These are phyloP conservation scores for Solanum appendiculatum DNA, from an alignment of 257 asterid species.

Conservation along the genomic window DNA sequence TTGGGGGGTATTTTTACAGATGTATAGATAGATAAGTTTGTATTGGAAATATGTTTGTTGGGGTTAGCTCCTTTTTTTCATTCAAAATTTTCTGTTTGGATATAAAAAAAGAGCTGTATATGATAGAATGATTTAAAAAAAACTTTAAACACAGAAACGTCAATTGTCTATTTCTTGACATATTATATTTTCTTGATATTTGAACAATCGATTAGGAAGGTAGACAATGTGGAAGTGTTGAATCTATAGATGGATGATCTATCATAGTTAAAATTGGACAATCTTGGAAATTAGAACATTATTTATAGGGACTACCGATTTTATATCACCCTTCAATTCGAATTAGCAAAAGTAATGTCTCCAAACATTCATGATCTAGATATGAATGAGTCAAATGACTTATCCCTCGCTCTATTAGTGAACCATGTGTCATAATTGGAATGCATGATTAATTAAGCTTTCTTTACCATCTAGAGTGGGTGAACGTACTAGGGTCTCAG, in stretches of 20 bases:
- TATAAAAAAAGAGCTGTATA: background rate
- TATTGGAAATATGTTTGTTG: background rate
- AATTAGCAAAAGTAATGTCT: too few species aligned
- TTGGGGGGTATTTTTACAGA: background rate
- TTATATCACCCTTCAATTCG: too few species aligned
- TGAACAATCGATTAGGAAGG: background rate
- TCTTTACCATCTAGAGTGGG: too few species aligned
- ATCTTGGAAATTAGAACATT: conserved; percentile 17
- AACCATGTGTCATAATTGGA: background rate
- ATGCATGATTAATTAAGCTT: too few species aligned
- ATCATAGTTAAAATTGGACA: conserved; percentile 7
- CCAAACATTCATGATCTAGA: too few species aligned
- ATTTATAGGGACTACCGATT: conserved; percentile 10
- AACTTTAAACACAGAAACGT: background rate
- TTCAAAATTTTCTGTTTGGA: background rate
- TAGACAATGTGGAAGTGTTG: conserved; percentile 18
- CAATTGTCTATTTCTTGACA: background rate
- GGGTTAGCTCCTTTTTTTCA: background rate
- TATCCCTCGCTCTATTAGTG: too few species aligned
- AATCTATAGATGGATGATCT: background rate
- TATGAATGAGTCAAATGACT: too few species aligned
- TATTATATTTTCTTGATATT: conserved; percentile 5
- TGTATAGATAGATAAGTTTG: background rate
- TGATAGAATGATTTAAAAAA: background rate
- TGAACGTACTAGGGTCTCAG: too few species aligned